Conservation (phyloP, 768 basidiomycete species). For the Gautieria morchelliformis region DNA sequence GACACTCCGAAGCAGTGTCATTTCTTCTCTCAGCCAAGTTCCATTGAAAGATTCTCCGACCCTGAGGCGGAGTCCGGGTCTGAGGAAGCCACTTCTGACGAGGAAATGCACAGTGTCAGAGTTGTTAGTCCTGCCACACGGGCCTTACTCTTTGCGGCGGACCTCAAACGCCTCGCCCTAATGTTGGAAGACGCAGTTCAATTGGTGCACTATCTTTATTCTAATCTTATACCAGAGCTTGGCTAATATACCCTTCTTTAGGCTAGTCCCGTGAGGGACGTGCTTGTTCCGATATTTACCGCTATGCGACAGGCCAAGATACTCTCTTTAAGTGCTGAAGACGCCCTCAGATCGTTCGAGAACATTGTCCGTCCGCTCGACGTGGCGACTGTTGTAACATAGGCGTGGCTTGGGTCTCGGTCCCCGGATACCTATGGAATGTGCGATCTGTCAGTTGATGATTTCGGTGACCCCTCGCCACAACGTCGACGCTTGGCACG, state of each 20-base stretch:
- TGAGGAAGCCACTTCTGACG: not conserved
- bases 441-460: too few relatives aligned
- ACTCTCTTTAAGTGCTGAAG: not conserved
- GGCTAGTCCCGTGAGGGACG: not conserved
- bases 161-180: not conserved
- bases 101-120: not conserved
- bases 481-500: too few relatives aligned
- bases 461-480: too few relatives aligned
- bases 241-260: not conserved
- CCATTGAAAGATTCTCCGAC: not conserved
- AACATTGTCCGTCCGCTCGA: not conserved
- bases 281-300: not conserved
- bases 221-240: not conserved
- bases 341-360: constrained; percentile 2
- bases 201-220: not conserved
- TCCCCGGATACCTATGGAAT: too few relatives aligned
- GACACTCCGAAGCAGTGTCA: not conserved
- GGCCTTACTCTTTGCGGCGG: not conserved
- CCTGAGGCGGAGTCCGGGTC: not conserved
- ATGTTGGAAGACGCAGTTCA: not conserved
- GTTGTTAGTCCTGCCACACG: not conserved
- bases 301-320: not conserved
- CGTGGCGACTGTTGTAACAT: not conserved
- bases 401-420: too few relatives aligned
- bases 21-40: not conserved